Percentiles rank a stretch among this genome's conserved stretches.
phyloP scores from a whole-genome alignment of 345 rosid species.

The Brassica nigra region DNA sequence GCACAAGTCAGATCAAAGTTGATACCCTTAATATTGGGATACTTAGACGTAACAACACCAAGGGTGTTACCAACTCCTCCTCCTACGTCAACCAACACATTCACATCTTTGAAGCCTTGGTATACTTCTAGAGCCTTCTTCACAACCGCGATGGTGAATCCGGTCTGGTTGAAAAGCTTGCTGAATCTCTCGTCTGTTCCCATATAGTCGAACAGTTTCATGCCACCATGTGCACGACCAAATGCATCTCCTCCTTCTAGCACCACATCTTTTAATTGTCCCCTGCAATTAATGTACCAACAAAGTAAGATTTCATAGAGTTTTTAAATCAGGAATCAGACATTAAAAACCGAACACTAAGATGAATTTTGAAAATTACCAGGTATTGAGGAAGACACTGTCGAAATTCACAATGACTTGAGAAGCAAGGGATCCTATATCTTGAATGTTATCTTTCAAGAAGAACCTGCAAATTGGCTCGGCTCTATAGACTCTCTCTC shows the following conservation, averaged over 20 bases:
- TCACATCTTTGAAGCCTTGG: slow-evolving; percentile 53
- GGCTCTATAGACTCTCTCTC: slow-evolving; percentile 43
- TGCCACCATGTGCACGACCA: slow-evolving; percentile 55
- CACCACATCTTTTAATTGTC: slow-evolving; percentile 49
- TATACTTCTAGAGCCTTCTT: slow-evolving; percentile 55
- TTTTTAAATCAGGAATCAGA: background rate
- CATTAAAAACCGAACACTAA: background rate
- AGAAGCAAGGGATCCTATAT: slow-evolving; percentile 45
- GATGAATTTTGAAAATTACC: slow-evolving; percentile 31
- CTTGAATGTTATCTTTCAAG: slow-evolving; percentile 33
- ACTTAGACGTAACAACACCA: slow-evolving; percentile 46
- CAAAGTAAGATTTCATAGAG: background rate
- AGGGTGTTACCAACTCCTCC: slow-evolving; percentile 62
- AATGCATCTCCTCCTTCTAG: slow-evolving; percentile 61
- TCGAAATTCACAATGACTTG: slow-evolving; percentile 44
- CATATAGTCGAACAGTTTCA: slow-evolving; percentile 49
- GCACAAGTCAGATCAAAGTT: slow-evolving; percentile 51
- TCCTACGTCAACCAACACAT: slow-evolving; percentile 59
- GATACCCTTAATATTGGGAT: slow-evolving; percentile 50
- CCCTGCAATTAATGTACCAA: slow-evolving; percentile 28
- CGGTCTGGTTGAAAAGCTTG: slow-evolving; percentile 52
- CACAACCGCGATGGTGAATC: slow-evolving; percentile 46
- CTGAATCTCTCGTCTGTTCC: slow-evolving; percentile 49
- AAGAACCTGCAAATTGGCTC: slow-evolving; percentile 50
- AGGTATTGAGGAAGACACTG: slow-evolving; percentile 45